Evolutionary conservation across 495 filamentous ascomycete species (phyloP), one percentile per base, ranked within the genome.

Genomic region (Penicillium simplicissimum): DNA sequence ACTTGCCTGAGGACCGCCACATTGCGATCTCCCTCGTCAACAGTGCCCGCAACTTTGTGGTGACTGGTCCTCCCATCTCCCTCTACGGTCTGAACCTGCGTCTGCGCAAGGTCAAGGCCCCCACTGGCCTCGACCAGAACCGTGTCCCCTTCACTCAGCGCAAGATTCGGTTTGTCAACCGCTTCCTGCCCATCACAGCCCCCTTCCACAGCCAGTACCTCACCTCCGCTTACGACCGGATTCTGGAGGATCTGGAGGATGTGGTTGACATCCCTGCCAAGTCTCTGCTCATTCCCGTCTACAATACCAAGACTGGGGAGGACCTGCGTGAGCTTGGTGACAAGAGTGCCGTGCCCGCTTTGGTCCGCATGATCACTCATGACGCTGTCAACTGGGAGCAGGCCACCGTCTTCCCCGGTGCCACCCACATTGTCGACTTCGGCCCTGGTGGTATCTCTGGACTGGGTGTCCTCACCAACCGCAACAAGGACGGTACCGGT

Each of bases 161-260:
- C 48, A 99, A 99, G 79, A 81, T 96, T 57, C 91, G 95, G 67
- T 98, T 99, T 67, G 92, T 93, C 55, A 97, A 96, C 77, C 88
- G 95, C 62, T 99, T 99, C 80, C 79, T 99, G 55, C 96, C 96
- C 33, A 98, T 99, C 74, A 97, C 93, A 1, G 90, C 95, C 9
- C 96, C 96, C 8, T 99, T 99, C 81, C 96, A 99, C 78, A 98
- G 95, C 81, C 89, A 89, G 60, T 96, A 97, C 67, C 84, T 99
- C 42, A 81, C 84, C 45, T 85, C 90, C 43, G 93, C 96, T 3
- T 88, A 89, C 15, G 83, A 86, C 49, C 82, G 90, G 43, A 90
- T 97, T 57, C 81, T 89, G 40, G 89, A 96, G 59, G 96, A 99
- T 69, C 80, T 98, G 43, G 90, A 91, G 67, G 87, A 92, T 66